Conservation (phyloP, 2,329 filamentous ascomycete genomes). For the Pleomassaria siparia region DNA sequence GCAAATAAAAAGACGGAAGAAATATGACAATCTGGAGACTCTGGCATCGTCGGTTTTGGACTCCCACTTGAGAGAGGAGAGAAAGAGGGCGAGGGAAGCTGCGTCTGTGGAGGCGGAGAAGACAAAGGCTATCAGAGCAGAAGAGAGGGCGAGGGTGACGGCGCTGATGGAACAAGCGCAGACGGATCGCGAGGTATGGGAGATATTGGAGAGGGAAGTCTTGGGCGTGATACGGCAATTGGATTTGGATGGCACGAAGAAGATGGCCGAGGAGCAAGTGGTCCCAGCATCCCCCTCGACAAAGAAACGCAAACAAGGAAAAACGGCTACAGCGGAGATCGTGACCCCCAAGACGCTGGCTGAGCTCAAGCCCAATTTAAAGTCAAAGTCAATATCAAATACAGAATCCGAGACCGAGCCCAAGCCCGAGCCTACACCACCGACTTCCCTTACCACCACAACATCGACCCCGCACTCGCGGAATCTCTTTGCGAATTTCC, state of each 20-base stretch:
- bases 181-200: constrained; percentile 68
- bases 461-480: constrained; percentile 47
- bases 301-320: background rate
- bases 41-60: constrained; percentile 19
- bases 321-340: no score
- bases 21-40: constrained; percentile 16
- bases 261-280: background rate
- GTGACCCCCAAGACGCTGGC: no score
- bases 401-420: background rate
- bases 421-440: background rate
- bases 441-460: background rate
- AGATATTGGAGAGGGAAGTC: constrained; percentile 66
- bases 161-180: constrained; percentile 55
- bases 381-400: background rate
- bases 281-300: background rate
- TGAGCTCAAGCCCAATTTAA: background rate
- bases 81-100: constrained; percentile 9
- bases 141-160: constrained; percentile 50
- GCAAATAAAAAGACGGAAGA: background rate
- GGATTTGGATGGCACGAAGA: constrained; percentile 47
- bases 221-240: constrained; percentile 62
- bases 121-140: constrained; percentile 11
- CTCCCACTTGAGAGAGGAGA: constrained; percentile 8
- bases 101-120: constrained; percentile 12
- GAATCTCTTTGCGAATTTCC: constrained; percentile 65